phyloP scores from a whole-genome alignment of 2,329 filamentous ascomycete species.

The Akanthomyces muscarius region DNA sequence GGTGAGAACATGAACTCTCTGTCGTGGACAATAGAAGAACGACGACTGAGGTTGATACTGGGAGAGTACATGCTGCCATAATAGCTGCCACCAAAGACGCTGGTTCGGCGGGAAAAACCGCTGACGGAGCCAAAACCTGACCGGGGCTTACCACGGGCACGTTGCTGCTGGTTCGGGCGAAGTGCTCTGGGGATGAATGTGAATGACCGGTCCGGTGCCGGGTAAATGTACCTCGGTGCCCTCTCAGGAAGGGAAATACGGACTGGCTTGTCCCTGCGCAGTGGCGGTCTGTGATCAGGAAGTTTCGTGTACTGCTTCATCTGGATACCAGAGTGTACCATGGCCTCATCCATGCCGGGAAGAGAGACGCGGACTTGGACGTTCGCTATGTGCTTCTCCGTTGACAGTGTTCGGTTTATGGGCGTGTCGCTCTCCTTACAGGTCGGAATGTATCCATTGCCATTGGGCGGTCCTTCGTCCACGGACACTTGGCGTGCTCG shows the following conservation, averaged over 20 bases:
- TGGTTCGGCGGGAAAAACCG: constrained; percentile 73
- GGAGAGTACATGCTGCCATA: constrained; percentile 79
- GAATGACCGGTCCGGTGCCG: constrained; percentile 84
- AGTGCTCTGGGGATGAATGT: constrained; percentile 95
- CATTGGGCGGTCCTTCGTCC: constrained; percentile 50
- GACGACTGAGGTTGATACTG: constrained; percentile 80
- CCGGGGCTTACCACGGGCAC: constrained; percentile 65
- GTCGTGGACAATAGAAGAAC: constrained; percentile 68
- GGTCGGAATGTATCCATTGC: constrained; percentile 51
- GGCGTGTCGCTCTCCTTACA: constrained; percentile 57
- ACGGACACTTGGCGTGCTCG: constrained; percentile 41
- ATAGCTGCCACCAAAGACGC: constrained; percentile 63
- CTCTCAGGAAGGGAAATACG: constrained; percentile 83
- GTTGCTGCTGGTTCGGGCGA: constrained; percentile 88
- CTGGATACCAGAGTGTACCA: constrained; percentile 69
- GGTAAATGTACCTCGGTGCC: constrained; percentile 83
- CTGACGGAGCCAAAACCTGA: constrained; percentile 66
- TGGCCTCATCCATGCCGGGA: constrained; percentile 67
- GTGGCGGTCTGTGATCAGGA: constrained; percentile 87
- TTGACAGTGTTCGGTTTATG: constrained; percentile 76
- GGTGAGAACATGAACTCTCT: constrained; percentile 78
- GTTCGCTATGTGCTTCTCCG: constrained; percentile 77
- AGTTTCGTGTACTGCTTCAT: constrained; percentile 91
- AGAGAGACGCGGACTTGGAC: constrained; percentile 79
- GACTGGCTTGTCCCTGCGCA: constrained; percentile 93